phyloP scores from a whole-genome alignment of 2,329 filamentous ascomycete species.

The Trichoderma endophyticum region DNA sequence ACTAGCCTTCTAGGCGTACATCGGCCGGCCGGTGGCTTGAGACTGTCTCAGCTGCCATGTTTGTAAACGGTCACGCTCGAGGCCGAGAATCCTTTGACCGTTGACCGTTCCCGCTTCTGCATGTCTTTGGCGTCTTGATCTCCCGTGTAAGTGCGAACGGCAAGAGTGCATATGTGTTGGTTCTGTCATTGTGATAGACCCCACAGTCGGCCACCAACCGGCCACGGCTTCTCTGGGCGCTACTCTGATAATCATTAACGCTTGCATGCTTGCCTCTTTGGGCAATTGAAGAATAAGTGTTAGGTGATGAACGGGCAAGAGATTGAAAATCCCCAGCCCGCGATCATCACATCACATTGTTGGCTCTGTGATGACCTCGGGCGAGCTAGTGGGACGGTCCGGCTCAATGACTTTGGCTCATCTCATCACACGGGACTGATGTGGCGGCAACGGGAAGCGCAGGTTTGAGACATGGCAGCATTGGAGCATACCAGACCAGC shows the following conservation, averaged over 20 bases:
- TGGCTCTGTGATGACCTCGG: constrained; percentile 18
- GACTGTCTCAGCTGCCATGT: constrained; percentile 14
- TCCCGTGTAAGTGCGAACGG: constrained; percentile 16
- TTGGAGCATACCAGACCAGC: background rate
- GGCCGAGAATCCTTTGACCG: constrained; percentile 20
- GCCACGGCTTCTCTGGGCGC: constrained; percentile 1
- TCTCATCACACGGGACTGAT: constrained; percentile 1
- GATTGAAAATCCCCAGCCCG: background rate
- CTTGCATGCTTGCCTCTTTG: constrained; percentile 19
- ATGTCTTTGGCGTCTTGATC: constrained; percentile 21
- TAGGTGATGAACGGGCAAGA: background rate
- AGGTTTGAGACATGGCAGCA: constrained; percentile 10
- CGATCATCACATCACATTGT: constrained; percentile 7
- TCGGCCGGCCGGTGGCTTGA: constrained; percentile 12
- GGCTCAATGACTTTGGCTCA: constrained; percentile 18
- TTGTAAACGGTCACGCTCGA: constrained; percentile 3
- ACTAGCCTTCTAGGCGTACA: constrained; percentile 8
- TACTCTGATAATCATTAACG: background rate
- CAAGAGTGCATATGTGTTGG: constrained; percentile 23
- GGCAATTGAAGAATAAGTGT: constrained; percentile 6
- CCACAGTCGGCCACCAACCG: constrained; percentile 21
- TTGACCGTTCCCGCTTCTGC: constrained; percentile 19
- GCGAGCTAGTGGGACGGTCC: constrained; percentile 30
- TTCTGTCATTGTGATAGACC: constrained; percentile 25
- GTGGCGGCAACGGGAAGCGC: background rate